A percentile compares a stretch with the other conserved stretches of the same genome.
These are phyloP conservation scores for Aspergillus carlsbadensis DNA, from an alignment of 495 filamentous ascomycete species.

Conservation along the genomic window DNA sequence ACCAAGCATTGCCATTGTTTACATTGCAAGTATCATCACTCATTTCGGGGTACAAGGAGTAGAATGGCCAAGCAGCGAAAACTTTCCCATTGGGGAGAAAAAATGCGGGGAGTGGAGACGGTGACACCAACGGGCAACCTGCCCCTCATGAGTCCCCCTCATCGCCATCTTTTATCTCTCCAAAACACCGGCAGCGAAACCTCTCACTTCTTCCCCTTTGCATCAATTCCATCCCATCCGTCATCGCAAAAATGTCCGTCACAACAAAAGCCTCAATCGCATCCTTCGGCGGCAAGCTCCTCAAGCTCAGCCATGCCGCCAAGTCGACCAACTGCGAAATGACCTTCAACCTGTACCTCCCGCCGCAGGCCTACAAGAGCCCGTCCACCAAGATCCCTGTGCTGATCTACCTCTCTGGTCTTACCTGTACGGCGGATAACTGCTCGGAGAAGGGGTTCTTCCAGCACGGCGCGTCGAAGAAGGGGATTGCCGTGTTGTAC, in stretches of 20 bases:
- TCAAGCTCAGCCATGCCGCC: slow-evolving; percentile 87
- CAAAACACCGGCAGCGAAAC: too few relatives aligned
- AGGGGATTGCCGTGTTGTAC: slow-evolving; percentile 84
- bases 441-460: slow-evolving; percentile 94
- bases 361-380: slow-evolving; percentile 48
- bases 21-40: neutral
- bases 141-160: slow-evolving; percentile 18
- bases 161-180: slow-evolving; percentile 7
- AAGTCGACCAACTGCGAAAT: slow-evolving; percentile 63
- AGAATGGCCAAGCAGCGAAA: too few relatives aligned
- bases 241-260: slow-evolving; percentile 60
- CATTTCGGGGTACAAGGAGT: neutral
- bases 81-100: slow-evolving; percentile 12
- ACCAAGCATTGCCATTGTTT: neutral
- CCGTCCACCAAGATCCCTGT: slow-evolving; percentile 66
- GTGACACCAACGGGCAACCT: neutral
- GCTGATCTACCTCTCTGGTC: slow-evolving; percentile 89
- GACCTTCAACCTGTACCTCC: slow-evolving; percentile 67
- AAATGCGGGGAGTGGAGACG: slow-evolving; percentile 7
- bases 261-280: slow-evolving; percentile 85
- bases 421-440: slow-evolving; percentile 96
- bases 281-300: slow-evolving; percentile 91
- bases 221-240: neutral
- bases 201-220: neutral
- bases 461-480: slow-evolving; percentile 72